Base-by-base conservation (phyloP, 1,284 basidiomycete genomes). In the Pascua guehoae region DNA sequence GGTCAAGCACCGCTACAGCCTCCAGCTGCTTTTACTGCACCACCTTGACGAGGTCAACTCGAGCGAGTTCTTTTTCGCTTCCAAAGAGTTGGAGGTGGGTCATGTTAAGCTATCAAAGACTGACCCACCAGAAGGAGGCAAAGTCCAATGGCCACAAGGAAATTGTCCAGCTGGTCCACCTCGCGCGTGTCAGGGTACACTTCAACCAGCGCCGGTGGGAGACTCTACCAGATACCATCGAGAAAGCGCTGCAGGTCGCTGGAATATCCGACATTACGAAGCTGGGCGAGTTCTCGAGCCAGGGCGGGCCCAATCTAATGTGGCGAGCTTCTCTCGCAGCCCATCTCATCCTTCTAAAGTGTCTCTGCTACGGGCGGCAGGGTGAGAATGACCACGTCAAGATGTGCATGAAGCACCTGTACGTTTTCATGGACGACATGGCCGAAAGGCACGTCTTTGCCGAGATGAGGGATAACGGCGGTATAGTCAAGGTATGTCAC, bases 161-260 rank as follows among this genome's bases (percentile, higher is more conserved):
- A 17, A 49, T 73, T 1, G 54, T 66, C 2, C 66, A 68, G 18
- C 47, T 71, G 9, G 58, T 63, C 9, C 47, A 49, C n/a, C 49
- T 73, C 8, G 58, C 64, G 4, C 67, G 63, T 8, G 40, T 68
- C 40, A 51, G 65, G 1, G 62, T 61, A 1, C 49, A 65, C 36
- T 71, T 71, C 51, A 54, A 51, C 4, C 62, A 66, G 18, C 67
- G 72, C 2, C 62, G 61, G 41, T 75, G 73, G 73, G 67, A 71
- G 47, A 51, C 57, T 14, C 60, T 72, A 1, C 54, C 59, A 5
- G 43, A 56, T 2, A 49, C 61, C 7, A 43, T 73, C 8, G 56
- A 52, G 1, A 58, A 59, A 11, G 51, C 66, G 24, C 24, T 32
- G 4, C 24, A 32, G 24, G 24, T 32, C 24, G 24, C 24, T 32